Percentiles rank a stretch among this genome's conserved stretches.
These are phyloP conservation scores for Podospora pseudoanserina DNA, from an alignment of 495 filamentous ascomycete genomes.

Conservation along the genomic window DNA sequence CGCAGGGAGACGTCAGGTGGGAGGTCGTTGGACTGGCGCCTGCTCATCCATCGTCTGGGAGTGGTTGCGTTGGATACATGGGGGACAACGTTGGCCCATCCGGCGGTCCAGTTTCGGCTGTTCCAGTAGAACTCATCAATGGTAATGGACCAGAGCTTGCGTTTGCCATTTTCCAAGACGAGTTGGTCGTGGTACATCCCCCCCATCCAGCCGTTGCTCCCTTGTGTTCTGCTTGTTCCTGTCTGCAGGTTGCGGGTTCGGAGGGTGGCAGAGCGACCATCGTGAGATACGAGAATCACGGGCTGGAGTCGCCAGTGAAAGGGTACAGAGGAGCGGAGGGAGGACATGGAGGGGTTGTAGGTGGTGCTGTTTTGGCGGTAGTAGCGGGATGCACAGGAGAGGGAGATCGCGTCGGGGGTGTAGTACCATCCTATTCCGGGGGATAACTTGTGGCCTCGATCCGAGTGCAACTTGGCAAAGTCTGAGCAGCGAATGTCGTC, in stretches of 20 bases:
- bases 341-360: background rate
- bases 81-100: slow-evolving; percentile 15
- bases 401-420: slow-evolving; percentile 11
- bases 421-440: slow-evolving; percentile 24
- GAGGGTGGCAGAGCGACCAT: slow-evolving; percentile 17
- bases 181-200: slow-evolving; percentile 27
- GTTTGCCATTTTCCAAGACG: slow-evolving; percentile 17
- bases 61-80: background rate
- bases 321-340: slow-evolving; percentile 9
- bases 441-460: slow-evolving; percentile 18
- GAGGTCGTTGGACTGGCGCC: background rate
- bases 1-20: background rate
- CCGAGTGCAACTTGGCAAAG: slow-evolving; percentile 18
- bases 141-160: slow-evolving; percentile 20
- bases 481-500: slow-evolving; percentile 20
- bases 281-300: slow-evolving; percentile 20
- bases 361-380: background rate
- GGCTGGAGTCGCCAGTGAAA: slow-evolving; percentile 23
- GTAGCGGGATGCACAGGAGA: slow-evolving; percentile 17
- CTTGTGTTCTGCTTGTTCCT: slow-evolving; percentile 7
- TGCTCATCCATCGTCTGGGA: background rate
- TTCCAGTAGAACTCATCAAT: slow-evolving; percentile 29
- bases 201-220: slow-evolving; percentile 14
- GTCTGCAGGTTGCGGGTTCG: slow-evolving; percentile 19
- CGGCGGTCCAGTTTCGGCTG: slow-evolving; percentile 14